Percentiles rank a stretch among this genome's conserved stretches.
Evolutionary conservation across 108 stramenopile genomes (phyloP).

Genomic region (Nitzschia palea): DNA sequence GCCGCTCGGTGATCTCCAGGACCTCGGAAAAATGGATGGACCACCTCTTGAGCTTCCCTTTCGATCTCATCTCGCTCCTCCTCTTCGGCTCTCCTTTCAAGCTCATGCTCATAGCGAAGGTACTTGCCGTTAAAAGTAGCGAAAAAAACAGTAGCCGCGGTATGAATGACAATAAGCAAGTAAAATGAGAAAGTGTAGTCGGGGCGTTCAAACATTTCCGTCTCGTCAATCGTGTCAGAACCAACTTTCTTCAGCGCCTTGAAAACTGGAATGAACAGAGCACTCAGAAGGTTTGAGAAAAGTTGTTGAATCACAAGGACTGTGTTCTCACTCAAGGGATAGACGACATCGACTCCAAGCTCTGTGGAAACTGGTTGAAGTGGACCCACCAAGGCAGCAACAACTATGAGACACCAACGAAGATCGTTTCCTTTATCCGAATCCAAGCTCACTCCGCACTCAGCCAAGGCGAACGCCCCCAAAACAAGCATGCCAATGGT

Average conservation of each 20-base stretch:
- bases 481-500: slow-evolving; percentile 71
- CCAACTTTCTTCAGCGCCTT: slow-evolving; percentile 74
- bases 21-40: slow-evolving; percentile 4
- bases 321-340: slow-evolving; percentile 84
- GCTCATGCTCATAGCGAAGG: slow-evolving; percentile 73
- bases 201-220: slow-evolving; percentile 55
- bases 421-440: slow-evolving; percentile 66
- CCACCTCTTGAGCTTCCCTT: not conserved
- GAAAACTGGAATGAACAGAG: slow-evolving; percentile 86
- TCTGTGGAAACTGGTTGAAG: slow-evolving; percentile 85
- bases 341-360: slow-evolving; percentile 81
- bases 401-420: slow-evolving; percentile 67
- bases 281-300: slow-evolving; percentile 80
- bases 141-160: slow-evolving; percentile 77
- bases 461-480: slow-evolving; percentile 84
- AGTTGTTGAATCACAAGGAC: slow-evolving; percentile 87
- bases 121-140: slow-evolving; percentile 87
- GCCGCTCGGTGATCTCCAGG: not conserved
- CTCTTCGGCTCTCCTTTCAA: slow-evolving; percentile 51
- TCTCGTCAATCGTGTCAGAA: slow-evolving; percentile 36
- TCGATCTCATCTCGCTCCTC: slow-evolving; percentile 9
- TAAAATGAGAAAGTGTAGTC: slow-evolving; percentile 86
- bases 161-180: slow-evolving; percentile 75
- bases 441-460: slow-evolving; percentile 84
- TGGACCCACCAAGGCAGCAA: slow-evolving; percentile 78